These are phyloP conservation scores for Fraxinus americana DNA, from an alignment of 257 asterid genomes.

Conservation along the genomic window DNA sequence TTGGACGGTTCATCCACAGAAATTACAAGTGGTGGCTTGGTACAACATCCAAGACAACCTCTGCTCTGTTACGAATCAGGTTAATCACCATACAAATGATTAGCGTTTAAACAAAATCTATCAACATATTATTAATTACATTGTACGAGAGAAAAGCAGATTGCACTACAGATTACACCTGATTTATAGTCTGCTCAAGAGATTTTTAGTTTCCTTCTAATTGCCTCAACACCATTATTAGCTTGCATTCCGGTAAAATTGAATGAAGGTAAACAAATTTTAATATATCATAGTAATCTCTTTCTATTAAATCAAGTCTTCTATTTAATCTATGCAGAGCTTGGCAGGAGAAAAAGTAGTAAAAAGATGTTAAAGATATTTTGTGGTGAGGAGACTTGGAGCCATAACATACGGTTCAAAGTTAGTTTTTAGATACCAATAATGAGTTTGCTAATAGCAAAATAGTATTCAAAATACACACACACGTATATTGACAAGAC, in stretches of 20 bases:
- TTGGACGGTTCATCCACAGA: slow-evolving; percentile 80
- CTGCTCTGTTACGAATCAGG: slow-evolving; percentile 94
- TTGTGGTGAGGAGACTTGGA: neutral
- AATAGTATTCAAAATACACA: neutral
- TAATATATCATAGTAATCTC: neutral
- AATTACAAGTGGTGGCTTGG: slow-evolving; percentile 65
- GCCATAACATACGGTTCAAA: neutral
- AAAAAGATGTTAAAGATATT: neutral
- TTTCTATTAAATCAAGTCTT: neutral
- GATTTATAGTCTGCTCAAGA: neutral
- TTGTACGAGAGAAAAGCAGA: neutral
- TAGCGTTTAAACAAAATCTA: slow-evolving; percentile 42
- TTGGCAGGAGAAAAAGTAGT: neutral
- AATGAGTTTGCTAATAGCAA: neutral
- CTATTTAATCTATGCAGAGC: neutral
- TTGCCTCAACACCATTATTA: neutral
- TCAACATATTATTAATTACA: neutral
- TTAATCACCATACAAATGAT: slow-evolving; percentile 65
- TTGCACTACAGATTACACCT: neutral
- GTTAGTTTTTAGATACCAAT: neutral
- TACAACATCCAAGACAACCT: slow-evolving; percentile 95
- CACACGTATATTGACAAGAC: neutral
- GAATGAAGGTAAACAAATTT: neutral
- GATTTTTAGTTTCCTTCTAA: neutral
- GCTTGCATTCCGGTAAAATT: neutral